A percentile compares a stretch with the other conserved stretches of the same genome.
Conservation (phyloP, 768 basidiomycete species). For the Clathrus columnatus region DNA sequence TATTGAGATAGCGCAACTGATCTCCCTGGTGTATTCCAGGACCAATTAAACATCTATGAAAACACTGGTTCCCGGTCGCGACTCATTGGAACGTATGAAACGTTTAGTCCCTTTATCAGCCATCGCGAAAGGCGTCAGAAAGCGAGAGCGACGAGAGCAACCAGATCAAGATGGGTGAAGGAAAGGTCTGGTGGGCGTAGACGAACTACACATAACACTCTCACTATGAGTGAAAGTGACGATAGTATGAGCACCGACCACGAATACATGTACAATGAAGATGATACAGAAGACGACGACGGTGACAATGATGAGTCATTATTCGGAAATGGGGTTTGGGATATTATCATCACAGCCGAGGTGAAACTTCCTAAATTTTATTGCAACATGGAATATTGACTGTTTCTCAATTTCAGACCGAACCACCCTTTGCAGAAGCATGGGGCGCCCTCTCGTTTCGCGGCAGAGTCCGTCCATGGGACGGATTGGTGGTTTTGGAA, state of each 20-base stretch:
- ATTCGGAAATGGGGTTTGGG: conserved; percentile 44
- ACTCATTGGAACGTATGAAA: neutral
- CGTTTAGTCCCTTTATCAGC: neutral
- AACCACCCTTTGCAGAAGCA: conserved; percentile 33
- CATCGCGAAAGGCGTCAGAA: neutral
- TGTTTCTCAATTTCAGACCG: conserved; percentile 31
- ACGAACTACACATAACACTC: conserved; percentile 16
- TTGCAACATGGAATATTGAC: neutral
- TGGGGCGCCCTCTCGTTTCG: conserved; percentile 41
- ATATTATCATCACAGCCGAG: conserved; percentile 54
- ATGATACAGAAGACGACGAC: conserved; percentile 22
- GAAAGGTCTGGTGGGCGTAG: conserved; percentile 19
- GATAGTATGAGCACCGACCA: conserved; percentile 9
- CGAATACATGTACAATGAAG: conserved; percentile 15
- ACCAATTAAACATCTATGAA: neutral
- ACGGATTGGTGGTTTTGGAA: conserved; percentile 40
- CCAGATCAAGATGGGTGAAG: conserved; percentile 24
- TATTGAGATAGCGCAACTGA: neutral
- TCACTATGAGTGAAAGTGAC: conserved; percentile 15
- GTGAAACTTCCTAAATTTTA: conserved; percentile 24
- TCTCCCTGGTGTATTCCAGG: neutral
- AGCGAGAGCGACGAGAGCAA: conserved; percentile 23
- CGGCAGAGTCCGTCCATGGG: conserved; percentile 44
- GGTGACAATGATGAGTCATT: conserved; percentile 33
- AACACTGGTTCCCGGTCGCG: neutral